Base-by-base conservation (phyloP, 2,329 filamentous ascomycete species). In the Tolypocladium paradoxum region DNA sequence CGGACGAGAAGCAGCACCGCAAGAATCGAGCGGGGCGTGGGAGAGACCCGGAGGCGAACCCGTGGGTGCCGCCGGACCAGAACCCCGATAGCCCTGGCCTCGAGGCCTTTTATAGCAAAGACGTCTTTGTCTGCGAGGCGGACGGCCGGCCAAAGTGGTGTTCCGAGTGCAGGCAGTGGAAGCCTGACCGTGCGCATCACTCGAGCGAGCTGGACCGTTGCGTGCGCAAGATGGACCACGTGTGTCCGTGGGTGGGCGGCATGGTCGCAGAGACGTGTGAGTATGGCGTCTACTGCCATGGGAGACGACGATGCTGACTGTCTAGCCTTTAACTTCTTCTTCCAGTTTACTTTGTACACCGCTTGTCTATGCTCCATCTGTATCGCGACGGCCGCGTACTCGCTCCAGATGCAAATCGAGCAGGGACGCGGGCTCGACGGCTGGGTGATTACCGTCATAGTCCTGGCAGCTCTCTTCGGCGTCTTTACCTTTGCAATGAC, bases 161-260 rank as follows among this genome's bases (percentile, higher is more conserved):
- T 70, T 84, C 84, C 4, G 79, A 82, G 51, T 99, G 92, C 66
- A 81, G 81, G 53, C 88, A 86, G 58, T 96, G 88, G 82, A 97
- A 96, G 68, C 84, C 87, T 0, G 92, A 96, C 63, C 80, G 92
- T 4, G 81, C 87, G 2, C 90, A 96, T 65, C 92, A 97, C 68
- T 95, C 87, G 63, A 84, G 84, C 51, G 88, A 95, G 64, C 74
- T 93, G 14, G 82, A 82, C 49, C 79, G 90, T 45, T 97, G 92
- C 64, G 87, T 95, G 24, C 74, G 79, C 40, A 93, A 93, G 63
- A 93, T 96, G 87, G 92, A 97, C 58, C 92, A 97, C 65, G 93
- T 91, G 62, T 99, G 93, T 64, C 93, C 92, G 0, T 97, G 87
- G 87, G 91, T 95, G n/a, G 92, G 92, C 4, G 93, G 92, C 24